Evolutionary conservation across 208 protist genomes (phyloP), one percentile per base, ranked within the genome.

Genomic region (Acanthamoeba rhysodes): DNA sequence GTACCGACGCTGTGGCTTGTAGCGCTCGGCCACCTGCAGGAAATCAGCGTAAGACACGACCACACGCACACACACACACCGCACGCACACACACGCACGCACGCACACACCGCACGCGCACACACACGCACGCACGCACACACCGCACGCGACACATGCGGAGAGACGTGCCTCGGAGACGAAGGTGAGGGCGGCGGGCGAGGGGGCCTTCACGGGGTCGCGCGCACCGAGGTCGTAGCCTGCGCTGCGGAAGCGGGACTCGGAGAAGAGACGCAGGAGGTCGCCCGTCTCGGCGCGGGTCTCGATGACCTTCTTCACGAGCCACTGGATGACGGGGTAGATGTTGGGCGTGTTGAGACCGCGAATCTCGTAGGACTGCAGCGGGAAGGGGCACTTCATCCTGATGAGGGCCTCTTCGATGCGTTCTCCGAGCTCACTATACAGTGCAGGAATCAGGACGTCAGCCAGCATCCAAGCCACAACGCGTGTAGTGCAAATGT

Each of bases 311-410:
- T 97, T 96, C 59, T 97, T 95, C 66, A 97, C 95, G 45, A 99
- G 95, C 98, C 98, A 99, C 96, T 98, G 95, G 55, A 98, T 95
- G 50, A 98, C 96, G 59, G 96, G 96, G 55, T 97, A 98, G 50
- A 99, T 95, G 29, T 95, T 68, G 24, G 87, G 82, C 95, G 95
- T 98, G 95, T 99, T 97, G 4, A 98, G 85, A 97, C 98, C 95
- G 90, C 98, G 96, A 91, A 96, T 98, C 66, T 96, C 97, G 84
- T 97, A 95, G 45, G 98, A 92, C 53, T 97, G 94, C n/a, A 99
- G 95, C 62, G 55, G 84, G 78, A 95, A 93, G 34, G 97, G 96
- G 96, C 97, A 98, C 82, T 98, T 97, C 98, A 98, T 98, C 20
- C 90, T 24, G 66, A 93, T 95, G 59, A 98, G 95, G 8, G 97